These are phyloP conservation scores for Torulaspora pretoriensis DNA, from an alignment of 1,139 yeast species.

Conservation along the genomic window DNA sequence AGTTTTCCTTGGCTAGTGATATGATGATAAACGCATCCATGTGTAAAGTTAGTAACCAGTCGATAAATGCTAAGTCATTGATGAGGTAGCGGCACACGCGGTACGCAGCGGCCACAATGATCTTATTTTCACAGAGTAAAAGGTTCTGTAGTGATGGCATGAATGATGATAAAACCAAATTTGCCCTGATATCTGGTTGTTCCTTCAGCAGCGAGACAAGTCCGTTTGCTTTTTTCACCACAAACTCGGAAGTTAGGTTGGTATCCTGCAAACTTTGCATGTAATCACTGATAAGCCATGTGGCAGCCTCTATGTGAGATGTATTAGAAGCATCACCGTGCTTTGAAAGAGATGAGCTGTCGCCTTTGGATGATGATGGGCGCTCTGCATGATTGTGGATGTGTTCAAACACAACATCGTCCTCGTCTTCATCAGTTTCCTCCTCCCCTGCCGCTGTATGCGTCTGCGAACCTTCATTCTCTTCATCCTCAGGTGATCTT, in stretches of 20 bases:
- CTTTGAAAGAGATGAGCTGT: not conserved
- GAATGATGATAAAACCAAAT: conserved; percentile 59
- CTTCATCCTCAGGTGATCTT: not conserved
- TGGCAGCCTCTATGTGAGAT: conserved; percentile 39
- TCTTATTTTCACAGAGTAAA: conserved; percentile 54
- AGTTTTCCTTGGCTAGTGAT: conserved; percentile 55
- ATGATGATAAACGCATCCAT: conserved; percentile 62
- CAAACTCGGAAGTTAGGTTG: conserved; percentile 44
- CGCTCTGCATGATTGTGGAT: conserved; percentile 1
- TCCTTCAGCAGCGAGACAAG: conserved; percentile 53
- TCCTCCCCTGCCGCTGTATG: not conserved
- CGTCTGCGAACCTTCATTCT: conserved; percentile 1
- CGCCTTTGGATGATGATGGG: not conserved
- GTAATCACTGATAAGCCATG: conserved; percentile 49
- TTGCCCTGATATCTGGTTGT: conserved; percentile 61
- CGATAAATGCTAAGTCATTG: conserved; percentile 49
- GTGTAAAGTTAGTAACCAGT: conserved; percentile 46
- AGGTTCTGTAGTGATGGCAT: conserved; percentile 58
- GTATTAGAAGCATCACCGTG: conserved; percentile 7
- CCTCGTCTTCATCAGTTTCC: conserved; percentile 1
- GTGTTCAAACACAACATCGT: conserved; percentile 1
- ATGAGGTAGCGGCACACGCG: conserved; percentile 65
- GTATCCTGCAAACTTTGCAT: conserved; percentile 44
- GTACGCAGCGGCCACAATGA: conserved; percentile 72
- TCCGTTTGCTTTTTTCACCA: conserved; percentile 60